phyloP scores from a whole-genome alignment of 495 filamentous ascomycete genomes.

The Penicillium waksmanii region DNA sequence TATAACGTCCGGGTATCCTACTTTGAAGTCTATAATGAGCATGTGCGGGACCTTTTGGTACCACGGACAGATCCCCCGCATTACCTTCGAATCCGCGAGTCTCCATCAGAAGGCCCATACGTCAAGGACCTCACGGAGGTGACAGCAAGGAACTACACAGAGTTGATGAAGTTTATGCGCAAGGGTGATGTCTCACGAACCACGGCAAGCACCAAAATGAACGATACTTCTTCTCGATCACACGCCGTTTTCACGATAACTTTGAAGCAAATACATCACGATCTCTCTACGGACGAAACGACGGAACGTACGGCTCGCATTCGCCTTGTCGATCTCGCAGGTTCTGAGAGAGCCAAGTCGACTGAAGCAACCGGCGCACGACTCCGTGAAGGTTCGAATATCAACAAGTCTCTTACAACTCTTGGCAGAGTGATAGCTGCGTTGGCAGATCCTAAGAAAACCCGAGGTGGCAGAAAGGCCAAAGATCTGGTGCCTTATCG shows the following conservation, averaged over 20 bases:
- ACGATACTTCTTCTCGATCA: constrained; percentile 91
- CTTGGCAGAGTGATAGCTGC: constrained; percentile 97
- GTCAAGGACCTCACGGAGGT: constrained; percentile 95
- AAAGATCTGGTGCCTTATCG: constrained; percentile 88
- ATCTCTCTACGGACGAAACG: constrained; percentile 91
- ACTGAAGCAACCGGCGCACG: constrained; percentile 93
- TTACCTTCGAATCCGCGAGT: constrained; percentile 97
- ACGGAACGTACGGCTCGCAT: constrained; percentile 93
- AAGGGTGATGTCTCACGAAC: constrained; percentile 87
- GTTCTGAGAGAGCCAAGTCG: constrained; percentile 90
- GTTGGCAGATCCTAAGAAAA: constrained; percentile 77
- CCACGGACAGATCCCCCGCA: constrained; percentile 75
- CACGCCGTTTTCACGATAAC: constrained; percentile 98
- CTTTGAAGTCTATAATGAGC: constrained; percentile 99
- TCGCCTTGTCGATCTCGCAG: constrained; percentile 92
- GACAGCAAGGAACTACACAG: constrained; percentile 77
- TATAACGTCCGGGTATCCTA: constrained; percentile 98
- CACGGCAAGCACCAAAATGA: constrained; percentile 98
- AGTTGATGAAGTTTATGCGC: constrained; percentile 89
- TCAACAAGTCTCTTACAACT: constrained; percentile 97
- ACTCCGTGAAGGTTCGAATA: constrained; percentile 92
- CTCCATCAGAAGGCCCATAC: constrained; percentile 93
- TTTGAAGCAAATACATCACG: constrained; percentile 94
- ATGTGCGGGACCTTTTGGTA: constrained; percentile 92
- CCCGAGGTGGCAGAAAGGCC: constrained; percentile 53